These are phyloP conservation scores for Plasmodium knowlesi DNA, from an alignment of 169 alveolate species.

Conservation along the genomic window DNA sequence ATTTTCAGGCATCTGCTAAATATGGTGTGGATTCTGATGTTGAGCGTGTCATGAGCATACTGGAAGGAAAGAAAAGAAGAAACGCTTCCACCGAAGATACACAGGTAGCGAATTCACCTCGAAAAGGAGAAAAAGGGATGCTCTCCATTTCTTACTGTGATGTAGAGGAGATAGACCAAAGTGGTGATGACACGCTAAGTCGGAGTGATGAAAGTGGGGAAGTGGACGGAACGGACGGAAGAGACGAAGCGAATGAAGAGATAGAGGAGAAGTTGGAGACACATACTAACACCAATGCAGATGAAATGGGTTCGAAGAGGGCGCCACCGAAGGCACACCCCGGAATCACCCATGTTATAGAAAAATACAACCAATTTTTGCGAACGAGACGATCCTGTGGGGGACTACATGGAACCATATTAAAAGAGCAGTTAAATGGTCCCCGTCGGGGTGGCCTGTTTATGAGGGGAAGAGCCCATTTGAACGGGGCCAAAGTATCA, in stretches of 20 bases:
- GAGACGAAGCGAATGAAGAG: neutral
- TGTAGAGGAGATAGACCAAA: neutral
- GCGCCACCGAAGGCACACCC: neutral
- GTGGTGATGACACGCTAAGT: neutral
- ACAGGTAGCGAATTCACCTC: neutral
- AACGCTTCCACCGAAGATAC: neutral
- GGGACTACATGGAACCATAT: neutral
- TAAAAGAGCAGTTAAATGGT: neutral
- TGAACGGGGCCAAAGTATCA: neutral
- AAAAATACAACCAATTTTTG: neutral
- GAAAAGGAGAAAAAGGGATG: neutral
- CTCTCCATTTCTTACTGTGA: neutral
- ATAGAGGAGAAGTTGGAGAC: neutral
- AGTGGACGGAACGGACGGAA: neutral
- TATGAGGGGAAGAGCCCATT: neutral
- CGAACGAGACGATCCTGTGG: neutral
- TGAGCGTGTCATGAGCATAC: neutral
- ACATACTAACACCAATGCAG: neutral
- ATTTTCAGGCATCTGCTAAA: neutral
- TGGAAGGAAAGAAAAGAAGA: slow-evolving; percentile 6
- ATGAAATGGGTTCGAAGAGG: neutral
- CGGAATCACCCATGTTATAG: neutral
- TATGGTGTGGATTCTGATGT: slow-evolving; percentile 9
- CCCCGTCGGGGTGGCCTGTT: neutral
- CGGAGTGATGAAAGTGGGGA: neutral